These are phyloP conservation scores for Plantago elongata DNA, from an alignment of 257 asterid species.

Conservation along the genomic window DNA sequence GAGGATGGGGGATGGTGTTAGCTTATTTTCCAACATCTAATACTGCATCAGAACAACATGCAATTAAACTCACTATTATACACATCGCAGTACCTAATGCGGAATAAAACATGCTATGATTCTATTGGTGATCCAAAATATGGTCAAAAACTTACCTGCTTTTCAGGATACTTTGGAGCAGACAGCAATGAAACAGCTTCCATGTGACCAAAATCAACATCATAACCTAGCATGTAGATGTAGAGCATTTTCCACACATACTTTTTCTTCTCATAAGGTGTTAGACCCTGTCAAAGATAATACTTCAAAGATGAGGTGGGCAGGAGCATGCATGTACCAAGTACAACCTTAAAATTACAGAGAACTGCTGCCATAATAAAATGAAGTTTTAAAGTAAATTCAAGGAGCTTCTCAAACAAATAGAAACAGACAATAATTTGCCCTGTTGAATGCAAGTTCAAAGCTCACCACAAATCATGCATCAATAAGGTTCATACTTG, in stretches of 20 bases:
- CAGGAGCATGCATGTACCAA: neutral
- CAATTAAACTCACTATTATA: too few species aligned
- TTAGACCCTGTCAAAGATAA: slow-evolving; percentile 55
- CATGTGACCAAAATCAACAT: slow-evolving; percentile 99
- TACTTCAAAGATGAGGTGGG: slow-evolving; percentile 13
- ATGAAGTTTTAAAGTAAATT: neutral
- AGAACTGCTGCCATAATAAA: neutral
- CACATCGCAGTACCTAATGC: too few species aligned
- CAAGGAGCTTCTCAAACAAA: neutral
- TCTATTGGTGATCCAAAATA: neutral
- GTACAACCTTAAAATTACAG: neutral
- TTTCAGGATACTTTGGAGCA: slow-evolving; percentile 99
- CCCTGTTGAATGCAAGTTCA: slow-evolving; percentile 1
- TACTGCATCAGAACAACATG: too few species aligned
- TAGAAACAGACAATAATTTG: neutral
- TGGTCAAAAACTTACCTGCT: slow-evolving; percentile 56
- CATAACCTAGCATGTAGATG: slow-evolving; percentile 97
- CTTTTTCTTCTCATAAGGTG: slow-evolving; percentile 96
- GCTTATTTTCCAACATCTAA: too few species aligned
- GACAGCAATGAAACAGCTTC: slow-evolving; percentile 98
- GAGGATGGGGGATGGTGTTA: too few species aligned
- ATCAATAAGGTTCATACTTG: neutral
- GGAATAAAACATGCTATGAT: neutral
- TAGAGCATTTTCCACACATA: slow-evolving; percentile 99
- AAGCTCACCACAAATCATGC: neutral